Evolutionary conservation across 768 basidiomycete genomes (phyloP).

Genomic region (Phanerochaete carnosa): DNA sequence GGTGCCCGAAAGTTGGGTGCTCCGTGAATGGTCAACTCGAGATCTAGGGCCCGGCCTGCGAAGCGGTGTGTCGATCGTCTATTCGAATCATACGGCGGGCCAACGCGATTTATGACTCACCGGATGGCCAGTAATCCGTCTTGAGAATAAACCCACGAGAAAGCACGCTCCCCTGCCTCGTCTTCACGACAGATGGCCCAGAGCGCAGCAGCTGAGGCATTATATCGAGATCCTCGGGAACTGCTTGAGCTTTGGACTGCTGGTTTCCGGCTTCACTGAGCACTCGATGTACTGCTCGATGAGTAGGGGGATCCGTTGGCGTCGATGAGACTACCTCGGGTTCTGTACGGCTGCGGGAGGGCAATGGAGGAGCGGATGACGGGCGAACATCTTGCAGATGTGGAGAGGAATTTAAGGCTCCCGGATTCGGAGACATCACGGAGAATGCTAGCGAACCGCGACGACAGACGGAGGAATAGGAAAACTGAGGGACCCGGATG

Average conservation of each 20-base stretch:
- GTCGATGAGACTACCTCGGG: background rate
- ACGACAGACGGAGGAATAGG: background rate
- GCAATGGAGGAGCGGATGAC: constrained; percentile 11
- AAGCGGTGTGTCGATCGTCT: background rate
- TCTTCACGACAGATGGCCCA: constrained; percentile 75
- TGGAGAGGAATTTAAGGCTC: background rate
- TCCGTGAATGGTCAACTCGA: constrained; percentile 89
- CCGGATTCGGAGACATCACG: background rate
- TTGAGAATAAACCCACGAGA: constrained; percentile 91
- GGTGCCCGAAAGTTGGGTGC: constrained; percentile 95
- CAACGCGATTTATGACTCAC: constrained; percentile 21
- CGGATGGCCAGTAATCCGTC: constrained; percentile 86
- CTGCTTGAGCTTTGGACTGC: background rate
- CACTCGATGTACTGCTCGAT: background rate
- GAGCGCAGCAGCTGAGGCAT: constrained; percentile 62
- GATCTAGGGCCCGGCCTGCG: constrained; percentile 80
- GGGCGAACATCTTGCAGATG: constrained; percentile 8
- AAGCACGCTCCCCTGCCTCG: constrained; percentile 78
- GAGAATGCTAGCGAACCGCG: background rate
- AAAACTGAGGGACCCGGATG: background rate
- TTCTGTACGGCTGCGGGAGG: background rate
- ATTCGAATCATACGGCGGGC: background rate
- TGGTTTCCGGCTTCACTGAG: background rate
- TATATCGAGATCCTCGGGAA: constrained; percentile 46
- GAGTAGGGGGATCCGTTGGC: background rate